These are phyloP conservation scores for Penicillium sp. DNA, from an alignment of 2,329 filamentous ascomycete species.

Conservation along the genomic window DNA sequence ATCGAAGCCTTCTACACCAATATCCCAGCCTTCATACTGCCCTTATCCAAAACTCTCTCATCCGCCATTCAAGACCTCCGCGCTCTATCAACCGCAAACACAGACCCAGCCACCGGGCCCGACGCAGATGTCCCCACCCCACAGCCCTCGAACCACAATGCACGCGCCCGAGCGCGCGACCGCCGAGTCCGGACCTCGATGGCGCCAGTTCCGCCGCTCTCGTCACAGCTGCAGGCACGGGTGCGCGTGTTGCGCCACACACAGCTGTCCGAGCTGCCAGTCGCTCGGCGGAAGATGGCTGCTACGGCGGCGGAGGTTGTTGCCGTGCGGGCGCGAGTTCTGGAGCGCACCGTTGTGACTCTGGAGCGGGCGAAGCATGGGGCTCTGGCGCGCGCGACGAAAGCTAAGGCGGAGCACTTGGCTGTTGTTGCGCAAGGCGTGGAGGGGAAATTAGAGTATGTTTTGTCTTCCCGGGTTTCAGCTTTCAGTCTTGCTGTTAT, in stretches of 20 bases:
- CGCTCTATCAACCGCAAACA: constrained; percentile 22
- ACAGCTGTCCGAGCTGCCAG: constrained; percentile 37
- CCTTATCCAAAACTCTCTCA: constrained; percentile 30
- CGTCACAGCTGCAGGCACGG: constrained; percentile 31
- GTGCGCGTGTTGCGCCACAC: constrained; percentile 28
- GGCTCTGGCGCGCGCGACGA: constrained; percentile 35
- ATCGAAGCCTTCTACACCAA: constrained; percentile 38
- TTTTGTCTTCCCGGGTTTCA: neutral
- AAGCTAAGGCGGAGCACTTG: constrained; percentile 43
- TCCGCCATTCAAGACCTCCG: constrained; percentile 30
- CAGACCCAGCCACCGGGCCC: constrained; percentile 11
- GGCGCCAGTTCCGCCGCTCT: constrained; percentile 23
- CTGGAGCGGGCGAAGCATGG: constrained; percentile 44
- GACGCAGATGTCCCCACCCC: constrained; percentile 4
- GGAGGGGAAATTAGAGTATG: constrained; percentile 41
- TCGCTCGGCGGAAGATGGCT: constrained; percentile 36
- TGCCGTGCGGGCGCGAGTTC: constrained; percentile 31
- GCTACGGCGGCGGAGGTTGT: constrained; percentile 37
- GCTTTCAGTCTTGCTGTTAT: neutral
- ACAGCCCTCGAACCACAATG: constrained; percentile 16
- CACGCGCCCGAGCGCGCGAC: constrained; percentile 22
- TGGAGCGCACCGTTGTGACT: constrained; percentile 42
- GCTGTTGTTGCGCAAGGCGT: constrained; percentile 40
- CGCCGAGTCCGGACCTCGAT: constrained; percentile 26
- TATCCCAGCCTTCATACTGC: constrained; percentile 26